Base-by-base conservation (phyloP, 495 filamentous ascomycete genomes). In the Extremus antarcticus region DNA sequence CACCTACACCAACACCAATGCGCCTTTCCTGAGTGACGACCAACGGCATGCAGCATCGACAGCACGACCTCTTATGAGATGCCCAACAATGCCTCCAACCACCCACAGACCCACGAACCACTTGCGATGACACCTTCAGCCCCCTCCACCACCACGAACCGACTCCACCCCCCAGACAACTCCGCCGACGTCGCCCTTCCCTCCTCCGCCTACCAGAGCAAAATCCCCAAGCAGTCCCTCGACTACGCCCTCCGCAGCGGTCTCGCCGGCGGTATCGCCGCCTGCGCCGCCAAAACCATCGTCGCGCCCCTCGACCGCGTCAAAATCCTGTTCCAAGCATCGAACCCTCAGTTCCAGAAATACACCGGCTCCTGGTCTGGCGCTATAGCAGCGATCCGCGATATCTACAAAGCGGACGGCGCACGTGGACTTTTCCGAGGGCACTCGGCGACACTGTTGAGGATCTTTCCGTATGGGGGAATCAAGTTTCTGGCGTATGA, bases 401-500 rank as follows among this genome's bases (percentile, higher is more conserved):
- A 89, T 57, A 97, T 98, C 62, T 88, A 90, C 51, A 72, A 68
- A 8, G 69, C 76, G 45, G 86, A 92, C 54, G 92, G 92, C 22
- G 43, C 78, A 2, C 57, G 75, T 17, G 92, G 94, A 1, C 76
- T 98, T 17, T 98, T 84, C 68, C 83, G 91, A 52, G 92, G 92
- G 3, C 94, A 98, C 67, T 95, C 89, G 17, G 92, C 90, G 15
- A 98, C 92, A 0, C 70, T 97, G 3, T 78, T 98, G 47, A 84
- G 94, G 54, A 95, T 98, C 58, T 98, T 96, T 66, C 92, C 92
- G 7, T 98, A 98, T 68, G 92, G 90, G 13, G 90, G 85, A 15
- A 94, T 96, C 70, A 98, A 97, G 61, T 98, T 98, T 70, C 77
- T 97, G 41, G 89, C 92, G 21, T 98, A 98, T 69, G 92, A 98